Evolutionary conservation across 345 rosid species (phyloP), one percentile per base, ranked within the genome.

Genomic region (Crucihimalaya himalaica): DNA sequence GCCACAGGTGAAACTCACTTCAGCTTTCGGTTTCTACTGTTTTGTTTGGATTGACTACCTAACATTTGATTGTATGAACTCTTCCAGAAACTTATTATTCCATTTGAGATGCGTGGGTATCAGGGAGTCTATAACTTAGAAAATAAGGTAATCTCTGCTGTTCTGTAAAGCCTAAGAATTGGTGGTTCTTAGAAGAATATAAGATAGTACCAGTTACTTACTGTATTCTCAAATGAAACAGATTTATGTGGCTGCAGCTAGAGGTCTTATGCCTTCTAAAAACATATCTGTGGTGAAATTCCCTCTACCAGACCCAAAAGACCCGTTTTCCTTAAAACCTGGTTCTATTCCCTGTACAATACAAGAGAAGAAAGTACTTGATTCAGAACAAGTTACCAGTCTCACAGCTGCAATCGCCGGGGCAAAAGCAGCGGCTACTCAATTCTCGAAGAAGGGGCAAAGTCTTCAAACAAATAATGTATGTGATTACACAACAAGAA

Each of bases 41-140:
- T 45, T 53, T 66, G 15, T 52, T 20, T 37, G 5, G 42, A 5
- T 16, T 66, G 20, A 8, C 42, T 23, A 27, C 32, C 19, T 14
- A 21, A 27, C 56, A 23, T 68, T 39, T 35, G 43, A 39, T 46
- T 63, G 55, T 52, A 4, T 19, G 8, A 9, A 45, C 68, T 39
- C 19, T 28, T 77, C 35, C 78, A 95, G 97, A 92, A 81, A 82
- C 72, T 95, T 74, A 48, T 92, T 55, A 65, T 95, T 71, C 99
- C 97, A 25, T 95, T 92, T 69, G 99, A 95, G 88, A 92, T 95
- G 99, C 84, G 97, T 34, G 99, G 97, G 12, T 85, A 52, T 80
- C 97, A 95, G 60, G 71, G 95, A 25, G 90, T 92, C 68, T 95
- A 87, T 83, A 95, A 95, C 87, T 76, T 95, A 86, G 97, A 92